Base-by-base conservation (phyloP, 495 filamentous ascomycete species). In the Penicillium cataractarum region DNA sequence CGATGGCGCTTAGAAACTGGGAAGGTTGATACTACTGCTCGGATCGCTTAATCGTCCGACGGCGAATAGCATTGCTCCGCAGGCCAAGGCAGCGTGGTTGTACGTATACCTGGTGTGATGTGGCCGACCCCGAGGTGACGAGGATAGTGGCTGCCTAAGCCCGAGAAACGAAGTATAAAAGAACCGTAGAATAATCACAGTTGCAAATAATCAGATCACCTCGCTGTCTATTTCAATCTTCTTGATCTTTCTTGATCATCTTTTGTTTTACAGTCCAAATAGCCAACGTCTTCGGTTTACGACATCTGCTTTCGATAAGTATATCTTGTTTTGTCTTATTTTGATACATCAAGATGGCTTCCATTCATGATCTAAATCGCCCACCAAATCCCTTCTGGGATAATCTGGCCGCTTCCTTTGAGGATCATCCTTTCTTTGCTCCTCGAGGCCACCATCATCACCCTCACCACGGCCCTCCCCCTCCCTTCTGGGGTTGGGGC, bases 381-480 rank as follows among this genome's bases (percentile, higher is more conserved):
- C 65, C 62, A n/a, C 62, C 67, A 8, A 57, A 69, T 60, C 69
- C 74, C 5, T 72, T 79, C 54, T 78, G 76, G 76, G 74, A 78
- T 48, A 65, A 71, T 33, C 13, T 76, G 48, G 57, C 66, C 49
- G 63, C 63, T 6, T 57, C 55, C 39, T 65, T 80, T 7, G 73
- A 80, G 55, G 61, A 77, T 29, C 75, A 78, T 63, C 75, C 77
- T 35, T 75, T 78, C 72, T 76, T 76, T 55, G 65, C 71, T 31
- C 71, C 71, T 64, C 64, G 55, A 37, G 62, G 66, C 33, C 66
- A 60, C 39, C 66, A 60, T 42, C 57, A 60, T 64, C 60, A 51
- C 21, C 55, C 53, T 57, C 63, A 22, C 31, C n/a, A n/a, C n/a
- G n/a, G n/a, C n/a, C 51, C 26, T 32, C 61, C 56, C 19, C 68